These are phyloP conservation scores for Zymoseptoria crescenta DNA, from an alignment of 2,329 filamentous ascomycete genomes.

Conservation along the genomic window DNA sequence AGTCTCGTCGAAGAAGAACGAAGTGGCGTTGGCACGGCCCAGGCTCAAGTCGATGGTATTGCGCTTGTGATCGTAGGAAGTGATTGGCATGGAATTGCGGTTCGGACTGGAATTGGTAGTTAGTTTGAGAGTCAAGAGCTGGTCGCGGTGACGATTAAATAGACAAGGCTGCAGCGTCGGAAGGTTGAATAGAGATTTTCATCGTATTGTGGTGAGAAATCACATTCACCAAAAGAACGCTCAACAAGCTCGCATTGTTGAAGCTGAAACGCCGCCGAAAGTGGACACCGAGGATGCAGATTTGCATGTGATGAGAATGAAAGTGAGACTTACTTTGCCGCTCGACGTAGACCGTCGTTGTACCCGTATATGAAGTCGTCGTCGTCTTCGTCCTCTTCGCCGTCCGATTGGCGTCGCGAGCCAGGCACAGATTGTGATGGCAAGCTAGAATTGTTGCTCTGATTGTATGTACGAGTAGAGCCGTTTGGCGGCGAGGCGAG, in stretches of 20 bases:
- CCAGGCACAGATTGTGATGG: conserved; percentile 80
- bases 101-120: conserved; percentile 54
- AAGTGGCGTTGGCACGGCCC: conserved; percentile 76
- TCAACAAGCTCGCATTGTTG: neutral
- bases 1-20: conserved; percentile 70
- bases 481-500: conserved; percentile 68
- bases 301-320: neutral
- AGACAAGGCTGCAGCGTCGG: neutral
- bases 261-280: neutral
- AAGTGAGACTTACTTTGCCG: conserved; percentile 63
- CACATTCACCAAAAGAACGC: neutral
- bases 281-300: neutral
- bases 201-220: conserved; percentile 7
- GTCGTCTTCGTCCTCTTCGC: conserved; percentile 83
- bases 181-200: conserved; percentile 6
- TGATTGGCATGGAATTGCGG: conserved; percentile 90
- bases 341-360: conserved; percentile 62
- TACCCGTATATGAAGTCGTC: conserved; percentile 49
- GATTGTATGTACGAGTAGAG: conserved; percentile 43
- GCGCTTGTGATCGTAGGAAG: conserved; percentile 59
- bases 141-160: neutral
- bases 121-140: conserved; percentile 11
- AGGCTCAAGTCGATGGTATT: conserved; percentile 51
- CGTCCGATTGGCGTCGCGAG: conserved; percentile 77
- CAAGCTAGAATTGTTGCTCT: conserved; percentile 50